These are phyloP conservation scores for Butyriboletus loyo DNA, from an alignment of 768 basidiomycete species.

Conservation along the genomic window DNA sequence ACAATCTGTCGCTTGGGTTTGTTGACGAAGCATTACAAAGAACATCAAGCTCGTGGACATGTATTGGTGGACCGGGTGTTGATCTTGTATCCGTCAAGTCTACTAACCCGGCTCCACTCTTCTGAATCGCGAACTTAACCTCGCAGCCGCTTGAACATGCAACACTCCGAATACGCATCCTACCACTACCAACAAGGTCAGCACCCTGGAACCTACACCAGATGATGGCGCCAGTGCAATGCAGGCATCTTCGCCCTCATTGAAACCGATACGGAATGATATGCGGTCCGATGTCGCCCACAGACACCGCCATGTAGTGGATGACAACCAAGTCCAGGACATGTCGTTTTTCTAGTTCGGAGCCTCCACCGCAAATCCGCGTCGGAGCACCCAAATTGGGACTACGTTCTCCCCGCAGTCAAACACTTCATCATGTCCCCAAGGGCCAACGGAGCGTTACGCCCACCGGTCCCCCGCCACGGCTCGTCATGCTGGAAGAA, in stretches of 20 bases:
- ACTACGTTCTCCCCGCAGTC: too few relatives aligned
- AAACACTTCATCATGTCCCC: too few relatives aligned
- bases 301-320: not conserved
- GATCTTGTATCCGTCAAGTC: constrained; percentile 3
- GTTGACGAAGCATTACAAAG: not conserved
- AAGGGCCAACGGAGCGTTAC: too few relatives aligned
- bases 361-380: too few relatives aligned
- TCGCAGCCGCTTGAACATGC: not conserved
- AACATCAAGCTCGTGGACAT: not conserved
- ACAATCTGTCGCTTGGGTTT: not conserved
- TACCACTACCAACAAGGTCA: not conserved
- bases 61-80: not conserved
- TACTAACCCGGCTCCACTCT: constrained; percentile 1
- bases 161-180: not conserved
- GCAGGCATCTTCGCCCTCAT: not conserved
- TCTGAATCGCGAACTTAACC: constrained; percentile 9
- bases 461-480: too few relatives aligned
- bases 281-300: not conserved
- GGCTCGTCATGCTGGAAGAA: too few relatives aligned
- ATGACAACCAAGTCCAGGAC: not conserved
- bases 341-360: not conserved
- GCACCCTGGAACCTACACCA: not conserved
- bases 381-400: too few relatives aligned
- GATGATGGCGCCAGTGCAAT: not conserved
- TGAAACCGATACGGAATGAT: not conserved